Percentiles rank a stretch among this genome's conserved stretches.
Conservation (phyloP, 345 rosid genomes). For the Populus davidiana region DNA sequence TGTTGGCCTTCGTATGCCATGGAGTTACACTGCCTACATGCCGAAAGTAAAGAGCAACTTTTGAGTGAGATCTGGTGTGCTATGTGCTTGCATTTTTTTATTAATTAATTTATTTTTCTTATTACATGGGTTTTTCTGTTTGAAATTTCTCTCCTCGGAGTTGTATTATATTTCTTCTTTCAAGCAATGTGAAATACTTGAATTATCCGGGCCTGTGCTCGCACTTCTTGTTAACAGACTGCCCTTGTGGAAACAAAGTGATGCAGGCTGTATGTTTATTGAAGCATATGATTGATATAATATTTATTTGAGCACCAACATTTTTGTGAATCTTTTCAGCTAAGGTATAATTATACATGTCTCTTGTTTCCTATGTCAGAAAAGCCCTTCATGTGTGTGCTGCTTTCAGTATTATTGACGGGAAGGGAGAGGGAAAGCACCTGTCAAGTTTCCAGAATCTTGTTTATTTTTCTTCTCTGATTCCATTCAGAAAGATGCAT, state of each 20-base stretch:
- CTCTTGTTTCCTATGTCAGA: neutral
- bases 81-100: constrained; percentile 1
- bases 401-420: neutral
- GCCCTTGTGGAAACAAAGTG: constrained; percentile 9
- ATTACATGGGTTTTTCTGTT: constrained; percentile 6
- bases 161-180: neutral
- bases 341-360: neutral
- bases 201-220: neutral
- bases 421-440: neutral
- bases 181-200: constrained; percentile 21
- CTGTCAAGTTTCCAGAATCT: neutral
- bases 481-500: neutral
- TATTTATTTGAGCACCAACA: neutral
- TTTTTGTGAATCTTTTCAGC: neutral
- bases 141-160: neutral
- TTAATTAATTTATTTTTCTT: neutral
- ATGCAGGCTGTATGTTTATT: constrained; percentile 8
- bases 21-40: constrained; percentile 74
- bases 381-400: neutral
- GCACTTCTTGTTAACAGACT: neutral
- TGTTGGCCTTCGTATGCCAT: constrained; percentile 76
- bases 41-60: constrained; percentile 40
- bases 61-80: constrained; percentile 17
- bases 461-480: neutral
- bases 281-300: constrained; percentile 1